These are phyloP conservation scores for Blastocystis hominis DNA, from an alignment of 352 stramenopile genomes.

Conservation along the genomic window DNA sequence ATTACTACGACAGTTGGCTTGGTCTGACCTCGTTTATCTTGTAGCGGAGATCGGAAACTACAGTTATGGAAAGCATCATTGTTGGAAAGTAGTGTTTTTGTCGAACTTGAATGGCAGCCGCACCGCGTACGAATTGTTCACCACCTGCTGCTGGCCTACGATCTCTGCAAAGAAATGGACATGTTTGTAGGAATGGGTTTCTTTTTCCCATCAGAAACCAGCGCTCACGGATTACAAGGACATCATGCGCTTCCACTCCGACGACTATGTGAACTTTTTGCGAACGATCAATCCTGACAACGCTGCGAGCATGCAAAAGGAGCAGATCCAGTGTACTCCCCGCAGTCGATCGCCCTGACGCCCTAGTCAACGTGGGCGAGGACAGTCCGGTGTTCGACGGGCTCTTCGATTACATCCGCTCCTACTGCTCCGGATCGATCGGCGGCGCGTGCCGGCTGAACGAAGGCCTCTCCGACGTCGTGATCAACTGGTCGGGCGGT, in stretches of 20 bases:
- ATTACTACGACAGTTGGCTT: constrained; percentile 75
- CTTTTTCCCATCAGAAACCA: constrained; percentile 69
- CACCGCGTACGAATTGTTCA: constrained; percentile 97
- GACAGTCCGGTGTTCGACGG: constrained; percentile 99
- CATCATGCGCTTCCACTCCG: constrained; percentile 95
- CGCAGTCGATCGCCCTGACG: background rate
- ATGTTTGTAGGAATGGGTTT: constrained; percentile 75
- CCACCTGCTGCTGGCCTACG: constrained; percentile 98
- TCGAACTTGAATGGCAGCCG: constrained; percentile 67
- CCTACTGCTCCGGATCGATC: constrained; percentile 91
- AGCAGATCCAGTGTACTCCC: constrained; percentile 17
- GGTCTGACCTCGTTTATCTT: background rate
- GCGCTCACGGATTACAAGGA: constrained; percentile 85
- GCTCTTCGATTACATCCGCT: constrained; percentile 94
- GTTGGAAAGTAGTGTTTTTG: constrained; percentile 71
- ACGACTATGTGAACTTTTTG: constrained; percentile 99
- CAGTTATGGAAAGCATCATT: constrained; percentile 74
- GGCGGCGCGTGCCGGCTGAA: constrained; percentile 88
- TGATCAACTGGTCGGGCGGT: constrained; percentile 97
- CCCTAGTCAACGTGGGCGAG: constrained; percentile 88
- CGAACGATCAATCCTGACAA: constrained; percentile 93
- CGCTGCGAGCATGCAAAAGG: constrained; percentile 61
- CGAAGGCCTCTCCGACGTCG: constrained; percentile 84
- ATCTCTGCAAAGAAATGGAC: constrained; percentile 96
- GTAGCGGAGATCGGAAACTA: constrained; percentile 79